Conservation (phyloP, 2,329 filamentous ascomycete genomes). For the Beauveria sp. region DNA sequence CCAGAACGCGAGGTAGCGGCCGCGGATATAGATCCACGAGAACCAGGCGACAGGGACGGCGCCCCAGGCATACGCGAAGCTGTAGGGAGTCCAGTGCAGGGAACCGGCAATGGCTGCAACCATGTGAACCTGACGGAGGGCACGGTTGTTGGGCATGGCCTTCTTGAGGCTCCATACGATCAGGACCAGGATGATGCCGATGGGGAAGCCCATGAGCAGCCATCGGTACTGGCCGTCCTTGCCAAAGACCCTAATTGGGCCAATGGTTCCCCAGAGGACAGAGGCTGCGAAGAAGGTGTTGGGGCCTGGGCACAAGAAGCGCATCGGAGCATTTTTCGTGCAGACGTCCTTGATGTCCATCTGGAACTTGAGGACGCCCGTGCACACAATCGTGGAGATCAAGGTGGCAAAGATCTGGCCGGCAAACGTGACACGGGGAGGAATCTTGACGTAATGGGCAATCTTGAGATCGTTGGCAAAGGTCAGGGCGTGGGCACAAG, state of each 20-base stretch:
- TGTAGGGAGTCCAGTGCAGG: conserved; percentile 37
- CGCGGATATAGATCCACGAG: conserved; percentile 41
- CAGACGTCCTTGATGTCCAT: conserved; percentile 30
- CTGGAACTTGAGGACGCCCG: conserved; percentile 34
- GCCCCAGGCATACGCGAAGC: conserved; percentile 37
- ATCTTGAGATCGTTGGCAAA: conserved; percentile 40
- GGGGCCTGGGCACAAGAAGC: conserved; percentile 30
- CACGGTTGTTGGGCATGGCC: conserved; percentile 22
- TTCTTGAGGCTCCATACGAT: conserved; percentile 29
- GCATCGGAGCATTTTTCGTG: conserved; percentile 26
- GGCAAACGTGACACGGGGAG: conserved; percentile 38
- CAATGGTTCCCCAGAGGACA: conserved; percentile 38
- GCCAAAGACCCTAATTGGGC: conserved; percentile 35
- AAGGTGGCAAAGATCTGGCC: conserved; percentile 39
- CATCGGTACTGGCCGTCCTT: conserved; percentile 30
- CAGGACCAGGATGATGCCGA: conserved; percentile 29
- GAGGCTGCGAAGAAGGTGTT: conserved; percentile 37
- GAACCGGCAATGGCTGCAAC: conserved; percentile 34
- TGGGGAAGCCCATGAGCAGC: conserved; percentile 33
- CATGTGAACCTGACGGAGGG: conserved; percentile 34
- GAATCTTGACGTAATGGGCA: conserved; percentile 44
- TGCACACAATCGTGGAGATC: conserved; percentile 38
- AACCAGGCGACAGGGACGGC: conserved; percentile 39
- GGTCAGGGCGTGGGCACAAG: conserved; percentile 18
- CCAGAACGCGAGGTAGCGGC: conserved; percentile 40